phyloP scores from a whole-genome alignment of 305 asterid species.

The Salvia sclarea region DNA sequence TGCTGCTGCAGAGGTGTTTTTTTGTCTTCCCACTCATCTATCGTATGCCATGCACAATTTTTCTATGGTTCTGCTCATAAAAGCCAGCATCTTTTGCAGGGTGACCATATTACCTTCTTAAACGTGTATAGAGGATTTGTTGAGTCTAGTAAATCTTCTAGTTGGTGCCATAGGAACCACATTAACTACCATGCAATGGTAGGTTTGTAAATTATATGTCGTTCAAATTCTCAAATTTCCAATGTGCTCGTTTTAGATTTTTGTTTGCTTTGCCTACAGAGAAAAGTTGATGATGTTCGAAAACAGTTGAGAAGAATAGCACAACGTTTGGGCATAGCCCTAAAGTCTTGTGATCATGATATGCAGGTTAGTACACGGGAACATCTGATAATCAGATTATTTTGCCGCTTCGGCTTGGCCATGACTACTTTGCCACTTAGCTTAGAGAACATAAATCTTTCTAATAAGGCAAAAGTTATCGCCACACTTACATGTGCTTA shows the following conservation, averaged over 20 bases:
- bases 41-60: not conserved
- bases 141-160: slow-evolving; percentile 78
- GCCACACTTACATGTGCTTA: not conserved
- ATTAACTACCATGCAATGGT: slow-evolving; percentile 96
- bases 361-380: slow-evolving; percentile 49
- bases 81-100: slow-evolving; percentile 51
- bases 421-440: no score
- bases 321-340: slow-evolving; percentile 73
- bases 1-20: slow-evolving; percentile 90
- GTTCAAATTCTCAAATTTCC: slow-evolving; percentile 8
- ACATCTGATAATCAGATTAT: slow-evolving; percentile 13
- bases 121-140: slow-evolving; percentile 87
- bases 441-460: not conserved
- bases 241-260: slow-evolving; percentile 16
- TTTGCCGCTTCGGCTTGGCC: no score
- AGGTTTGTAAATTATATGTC: slow-evolving; percentile 29
- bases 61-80: slow-evolving; percentile 11
- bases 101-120: slow-evolving; percentile 89
- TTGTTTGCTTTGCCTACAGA: slow-evolving; percentile 52
- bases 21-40: slow-evolving; percentile 20
- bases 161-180: slow-evolving; percentile 95
- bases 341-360: slow-evolving; percentile 84
- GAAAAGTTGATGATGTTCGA: slow-evolving; percentile 75
- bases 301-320: slow-evolving; percentile 81
- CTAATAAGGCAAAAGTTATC: not conserved